Conservation (phyloP, 2,329 filamentous ascomycete genomes). For the Colletotrichum sp. region DNA sequence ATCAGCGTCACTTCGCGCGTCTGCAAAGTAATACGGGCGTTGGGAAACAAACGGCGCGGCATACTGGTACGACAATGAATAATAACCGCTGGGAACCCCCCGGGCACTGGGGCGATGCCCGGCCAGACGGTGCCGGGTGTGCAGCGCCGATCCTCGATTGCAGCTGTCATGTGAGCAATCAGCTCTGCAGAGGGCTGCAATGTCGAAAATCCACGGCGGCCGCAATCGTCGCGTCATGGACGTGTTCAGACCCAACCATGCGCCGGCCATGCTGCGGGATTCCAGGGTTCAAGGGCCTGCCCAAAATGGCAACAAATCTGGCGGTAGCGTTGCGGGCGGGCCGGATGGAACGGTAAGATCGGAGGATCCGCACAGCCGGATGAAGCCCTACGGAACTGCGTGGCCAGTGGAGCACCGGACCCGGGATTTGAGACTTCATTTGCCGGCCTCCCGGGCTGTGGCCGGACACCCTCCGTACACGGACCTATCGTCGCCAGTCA, state of each 20-base stretch:
- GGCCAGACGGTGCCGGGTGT: not conserved
- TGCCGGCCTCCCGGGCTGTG: not conserved
- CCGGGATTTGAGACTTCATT: not conserved
- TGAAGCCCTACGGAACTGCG: not conserved
- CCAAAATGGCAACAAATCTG: not conserved
- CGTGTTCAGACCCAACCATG: not conserved
- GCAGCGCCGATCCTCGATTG: not conserved
- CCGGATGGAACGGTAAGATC: not conserved
- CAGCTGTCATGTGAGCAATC: conserved; percentile 6
- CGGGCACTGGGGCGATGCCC: not conserved
- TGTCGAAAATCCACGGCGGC: not conserved
- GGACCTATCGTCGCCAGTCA: not conserved
- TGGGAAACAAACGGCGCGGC: conserved; percentile 3
- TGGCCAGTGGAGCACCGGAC: not conserved
- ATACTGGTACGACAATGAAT: not conserved
- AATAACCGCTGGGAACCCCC: not conserved
- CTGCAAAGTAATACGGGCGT: not conserved
- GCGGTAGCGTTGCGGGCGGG: not conserved
- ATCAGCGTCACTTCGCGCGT: not conserved
- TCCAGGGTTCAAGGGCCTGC: not conserved
- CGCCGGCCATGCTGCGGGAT: not conserved
- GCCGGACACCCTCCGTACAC: not conserved
- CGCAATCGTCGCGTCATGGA: not conserved
- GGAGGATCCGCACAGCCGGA: not conserved
- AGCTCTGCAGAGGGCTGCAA: not conserved